Base-by-base conservation (phyloP, 805 yeast species). In the Starmerella asiatica region DNA sequence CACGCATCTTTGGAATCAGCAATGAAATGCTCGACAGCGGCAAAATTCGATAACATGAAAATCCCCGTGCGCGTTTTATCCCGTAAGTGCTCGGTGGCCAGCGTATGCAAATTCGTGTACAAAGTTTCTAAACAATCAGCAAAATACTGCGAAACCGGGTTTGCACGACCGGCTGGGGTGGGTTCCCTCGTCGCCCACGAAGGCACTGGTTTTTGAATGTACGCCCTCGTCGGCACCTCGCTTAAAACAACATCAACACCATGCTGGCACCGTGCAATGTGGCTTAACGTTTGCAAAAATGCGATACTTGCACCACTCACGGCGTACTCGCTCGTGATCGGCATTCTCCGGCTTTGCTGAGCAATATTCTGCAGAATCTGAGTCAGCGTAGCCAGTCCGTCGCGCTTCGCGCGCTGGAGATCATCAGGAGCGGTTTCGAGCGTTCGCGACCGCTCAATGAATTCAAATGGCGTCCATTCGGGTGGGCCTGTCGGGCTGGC, bases 51-150 rank as follows among this genome's bases (percentile, higher is more conserved):
- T 29, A 52, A 61, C 57, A 79, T 71, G 47, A 44, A 80, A 56
- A 20, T 64, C 56, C 38, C 66, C 42, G 33, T 51, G 43, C 44
- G 59, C 46, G 38, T 53, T 46, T 36, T 50, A 17, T 45, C 43
- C 50, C 34, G 60, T 48, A 21, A 55, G 42, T 43, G 68, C 67
- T 21, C 80, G 72, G 47, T 69, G 69, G 37, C 72, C 63, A 55
- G 37, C 24, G 34, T 37, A 35, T 80, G 93, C 34, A 86, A 59
- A 38, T 70, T 69, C 24, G 76, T 64, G 55, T 77, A 67, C 20
- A 83, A 68, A 33, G 76, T 75, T 56, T 86, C 95, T 32, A 88
- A 68, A 32, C 79, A 67, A 56, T 88, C 97, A 37, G 85, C 71
- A 44, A 74, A 70, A 53, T 70, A 86, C 46, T 79, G 58, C 40